Conservation (phyloP, 2,329 filamentous ascomycete species). For the Diaporthe destruens region DNA sequence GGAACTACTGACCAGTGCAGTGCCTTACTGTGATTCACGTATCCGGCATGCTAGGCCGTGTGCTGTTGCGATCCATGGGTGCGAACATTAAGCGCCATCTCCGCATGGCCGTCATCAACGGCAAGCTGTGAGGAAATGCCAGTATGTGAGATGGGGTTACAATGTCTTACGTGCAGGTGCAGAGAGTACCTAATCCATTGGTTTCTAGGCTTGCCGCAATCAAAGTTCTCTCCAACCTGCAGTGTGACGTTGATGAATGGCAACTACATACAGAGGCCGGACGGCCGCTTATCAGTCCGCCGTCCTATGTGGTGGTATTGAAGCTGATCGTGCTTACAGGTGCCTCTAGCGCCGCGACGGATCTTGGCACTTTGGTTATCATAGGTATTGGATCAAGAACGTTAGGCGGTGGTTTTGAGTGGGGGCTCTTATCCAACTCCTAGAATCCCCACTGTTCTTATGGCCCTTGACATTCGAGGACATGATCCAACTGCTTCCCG, state of each 20-base stretch:
- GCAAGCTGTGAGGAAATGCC: neutral
- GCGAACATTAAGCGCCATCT: neutral
- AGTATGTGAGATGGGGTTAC: neutral
- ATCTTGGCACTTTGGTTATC: neutral
- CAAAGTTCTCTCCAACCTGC: neutral
- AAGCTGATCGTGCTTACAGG: neutral
- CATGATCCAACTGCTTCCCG: too few relatives aligned
- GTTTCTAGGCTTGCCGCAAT: too few relatives aligned
- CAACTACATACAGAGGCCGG: neutral
- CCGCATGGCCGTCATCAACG: neutral
- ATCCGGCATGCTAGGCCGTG: too few relatives aligned
- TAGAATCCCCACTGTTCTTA: too few relatives aligned
- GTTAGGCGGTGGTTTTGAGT: neutral
- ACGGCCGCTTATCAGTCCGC: neutral
- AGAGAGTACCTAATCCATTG: too few relatives aligned
- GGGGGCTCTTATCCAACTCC: neutral
- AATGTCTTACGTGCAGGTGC: neutral
- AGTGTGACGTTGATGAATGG: conserved; percentile 2
- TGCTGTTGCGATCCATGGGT: too few relatives aligned
- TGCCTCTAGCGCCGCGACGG: neutral
- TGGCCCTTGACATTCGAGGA: fast-evolving
- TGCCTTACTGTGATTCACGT: too few relatives aligned
- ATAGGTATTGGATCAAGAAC: neutral
- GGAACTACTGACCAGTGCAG: too few relatives aligned
- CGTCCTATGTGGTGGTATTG: neutral